Conservation (phyloP, 2,329 filamentous ascomycete species). For the Penicillium sp. region DNA sequence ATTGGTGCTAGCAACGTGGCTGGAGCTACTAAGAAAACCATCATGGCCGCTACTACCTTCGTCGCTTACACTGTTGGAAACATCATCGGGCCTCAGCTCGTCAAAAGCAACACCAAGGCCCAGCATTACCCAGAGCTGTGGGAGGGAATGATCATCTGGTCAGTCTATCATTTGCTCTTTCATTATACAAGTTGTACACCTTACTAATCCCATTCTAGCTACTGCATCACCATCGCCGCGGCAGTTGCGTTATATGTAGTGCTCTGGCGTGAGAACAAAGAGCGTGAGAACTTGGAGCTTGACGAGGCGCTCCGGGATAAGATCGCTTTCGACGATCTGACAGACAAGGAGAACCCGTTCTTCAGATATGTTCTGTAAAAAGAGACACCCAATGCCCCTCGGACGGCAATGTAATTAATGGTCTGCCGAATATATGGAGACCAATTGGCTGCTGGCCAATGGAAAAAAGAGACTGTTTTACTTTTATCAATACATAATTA, state of each 20-base stretch:
- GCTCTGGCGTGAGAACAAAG: conserved; percentile 59
- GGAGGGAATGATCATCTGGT: conserved; percentile 66
- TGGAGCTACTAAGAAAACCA: conserved; percentile 75
- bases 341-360: conserved; percentile 67
- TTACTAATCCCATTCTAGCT: conserved; percentile 46
- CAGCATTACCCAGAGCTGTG: conserved; percentile 71
- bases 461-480: background rate
- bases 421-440: background rate
- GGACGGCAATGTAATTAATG: background rate
- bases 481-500: background rate
- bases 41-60: conserved; percentile 72
- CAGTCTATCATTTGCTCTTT: conserved; percentile 13
- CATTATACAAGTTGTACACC: background rate
- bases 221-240: conserved; percentile 65
- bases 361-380: conserved; percentile 60
- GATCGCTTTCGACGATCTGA: conserved; percentile 66
- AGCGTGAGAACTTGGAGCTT: conserved; percentile 48
- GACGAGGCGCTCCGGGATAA: conserved; percentile 64
- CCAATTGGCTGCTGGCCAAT: background rate
- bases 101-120: conserved; percentile 64
- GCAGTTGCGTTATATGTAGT: conserved; percentile 60
- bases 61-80: conserved; percentile 75
- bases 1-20: conserved; percentile 68
- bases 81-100: conserved; percentile 72
- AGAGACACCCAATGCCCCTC: background rate